A percentile compares a stretch with the other conserved stretches of the same genome.
phyloP scores from a whole-genome alignment of 139 green algal genomes.

The Chlorokybus atmophyticus region DNA sequence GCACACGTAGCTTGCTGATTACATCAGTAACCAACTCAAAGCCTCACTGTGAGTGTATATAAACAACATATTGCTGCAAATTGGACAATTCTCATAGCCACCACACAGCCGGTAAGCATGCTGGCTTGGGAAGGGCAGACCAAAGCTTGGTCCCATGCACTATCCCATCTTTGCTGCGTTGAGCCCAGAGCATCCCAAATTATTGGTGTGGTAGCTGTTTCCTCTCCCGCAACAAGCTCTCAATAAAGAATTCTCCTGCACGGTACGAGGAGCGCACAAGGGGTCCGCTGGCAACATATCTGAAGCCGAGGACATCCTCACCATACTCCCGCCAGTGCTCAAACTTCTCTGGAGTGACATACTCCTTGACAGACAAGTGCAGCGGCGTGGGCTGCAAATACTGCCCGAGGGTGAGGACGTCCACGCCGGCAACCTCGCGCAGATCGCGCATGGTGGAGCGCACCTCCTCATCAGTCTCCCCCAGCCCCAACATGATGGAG shows the following conservation, averaged over 20 bases:
- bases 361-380: slow-evolving; percentile 94
- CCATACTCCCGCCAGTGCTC: slow-evolving; percentile 65
- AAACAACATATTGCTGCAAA: too few relatives aligned
- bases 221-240: too few relatives aligned
- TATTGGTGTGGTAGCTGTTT: too few relatives aligned
- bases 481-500: slow-evolving; percentile 89
- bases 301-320: slow-evolving; percentile 43
- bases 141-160: too few relatives aligned
- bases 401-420: slow-evolving; percentile 96
- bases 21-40: too few relatives aligned
- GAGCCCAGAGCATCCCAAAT: too few relatives aligned
- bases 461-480: slow-evolving; percentile 76
- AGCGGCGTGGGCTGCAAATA: slow-evolving; percentile 95
- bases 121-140: too few relatives aligned
- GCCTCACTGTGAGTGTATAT: too few relatives aligned
- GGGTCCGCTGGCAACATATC: slow-evolving; percentile 82
- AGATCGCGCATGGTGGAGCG: slow-evolving; percentile 39
- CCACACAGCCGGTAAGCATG: too few relatives aligned
- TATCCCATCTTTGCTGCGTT: too few relatives aligned
- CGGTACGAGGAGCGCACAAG: slow-evolving; percentile 90
- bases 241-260: slow-evolving; percentile 83
- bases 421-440: slow-evolving; percentile 53
- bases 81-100: too few relatives aligned
- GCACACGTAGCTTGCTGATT: too few relatives aligned
- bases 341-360: slow-evolving; percentile 93